Percentiles rank a stretch among this genome's conserved stretches.
phyloP scores from a whole-genome alignment of 2,329 filamentous ascomycete genomes.

The Neonectria hederae region DNA sequence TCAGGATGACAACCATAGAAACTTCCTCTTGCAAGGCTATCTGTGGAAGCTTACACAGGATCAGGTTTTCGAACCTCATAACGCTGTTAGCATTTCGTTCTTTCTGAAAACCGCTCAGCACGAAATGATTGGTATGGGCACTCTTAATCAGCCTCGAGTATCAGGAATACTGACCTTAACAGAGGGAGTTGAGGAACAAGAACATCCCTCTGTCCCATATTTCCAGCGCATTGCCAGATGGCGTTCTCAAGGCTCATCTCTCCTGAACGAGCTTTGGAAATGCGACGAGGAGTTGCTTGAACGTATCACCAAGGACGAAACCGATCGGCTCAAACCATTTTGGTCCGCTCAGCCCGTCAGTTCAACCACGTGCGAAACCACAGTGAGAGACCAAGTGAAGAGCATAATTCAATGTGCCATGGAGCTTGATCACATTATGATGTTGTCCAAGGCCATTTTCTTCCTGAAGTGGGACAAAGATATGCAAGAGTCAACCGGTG shows the following conservation, averaged over 20 bases:
- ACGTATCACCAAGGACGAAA: neutral
- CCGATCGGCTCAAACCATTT: neutral
- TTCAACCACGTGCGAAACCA: fast-evolving
- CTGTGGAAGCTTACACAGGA: slow-evolving; percentile 6
- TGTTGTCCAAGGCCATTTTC: slow-evolving; percentile 25
- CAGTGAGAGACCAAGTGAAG: neutral
- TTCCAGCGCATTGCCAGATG: slow-evolving; percentile 11
- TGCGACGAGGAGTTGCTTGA: fast-evolving
- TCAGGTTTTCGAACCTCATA: neutral
- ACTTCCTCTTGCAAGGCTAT: neutral
- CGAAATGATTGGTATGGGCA: neutral
- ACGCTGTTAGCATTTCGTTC: fast-evolving
- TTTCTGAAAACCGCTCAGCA: fast-evolving
- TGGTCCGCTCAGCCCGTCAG: fast-evolving
- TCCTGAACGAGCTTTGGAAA: neutral
- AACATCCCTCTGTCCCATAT: fast-evolving
- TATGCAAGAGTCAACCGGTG: fast-evolving
- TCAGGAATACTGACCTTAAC: neutral
- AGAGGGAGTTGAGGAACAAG: fast-evolving
- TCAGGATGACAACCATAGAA: neutral
- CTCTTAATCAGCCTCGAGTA: neutral
- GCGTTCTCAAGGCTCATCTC: slow-evolving; percentile 9
- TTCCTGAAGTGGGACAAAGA: neutral
- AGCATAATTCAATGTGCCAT: slow-evolving; percentile 1
- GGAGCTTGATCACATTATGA: slow-evolving; percentile 21